Evolutionary conservation across 306 rosid genomes (phyloP).

Genomic region (Malus asiatica): DNA sequence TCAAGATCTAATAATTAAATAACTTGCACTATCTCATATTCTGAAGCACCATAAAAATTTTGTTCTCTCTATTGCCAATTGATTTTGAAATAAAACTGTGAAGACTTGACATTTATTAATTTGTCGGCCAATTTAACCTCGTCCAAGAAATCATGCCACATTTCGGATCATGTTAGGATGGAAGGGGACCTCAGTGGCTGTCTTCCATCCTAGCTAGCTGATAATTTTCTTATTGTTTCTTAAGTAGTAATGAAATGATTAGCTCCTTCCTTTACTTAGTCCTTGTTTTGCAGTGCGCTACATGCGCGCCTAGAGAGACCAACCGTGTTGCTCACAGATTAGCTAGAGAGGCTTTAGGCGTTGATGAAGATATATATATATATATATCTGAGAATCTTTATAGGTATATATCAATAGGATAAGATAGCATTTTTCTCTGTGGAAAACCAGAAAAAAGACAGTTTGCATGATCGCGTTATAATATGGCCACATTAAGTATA

Average conservation of each 20-base stretch:
- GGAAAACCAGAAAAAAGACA: background rate
- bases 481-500: background rate
- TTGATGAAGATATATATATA: background rate
- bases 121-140: background rate
- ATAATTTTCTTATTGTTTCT: background rate
- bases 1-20: no score
- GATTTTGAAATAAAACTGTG: no score
- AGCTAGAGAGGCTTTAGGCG: background rate
- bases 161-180: background rate
- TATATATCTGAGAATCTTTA: background rate
- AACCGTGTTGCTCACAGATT: background rate
- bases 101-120: background rate
- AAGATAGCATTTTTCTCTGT: background rate
- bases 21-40: no score
- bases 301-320: background rate
- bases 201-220: background rate
- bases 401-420: background rate
- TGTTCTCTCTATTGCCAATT: background rate
- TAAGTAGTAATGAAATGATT: background rate
- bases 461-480: background rate
- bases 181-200: background rate
- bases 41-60: no score
- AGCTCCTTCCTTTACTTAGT: background rate
- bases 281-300: background rate
- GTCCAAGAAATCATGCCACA: background rate